Conservation (phyloP, 2,329 filamentous ascomycete species). For the Phialemonium atrogriseum region DNA sequence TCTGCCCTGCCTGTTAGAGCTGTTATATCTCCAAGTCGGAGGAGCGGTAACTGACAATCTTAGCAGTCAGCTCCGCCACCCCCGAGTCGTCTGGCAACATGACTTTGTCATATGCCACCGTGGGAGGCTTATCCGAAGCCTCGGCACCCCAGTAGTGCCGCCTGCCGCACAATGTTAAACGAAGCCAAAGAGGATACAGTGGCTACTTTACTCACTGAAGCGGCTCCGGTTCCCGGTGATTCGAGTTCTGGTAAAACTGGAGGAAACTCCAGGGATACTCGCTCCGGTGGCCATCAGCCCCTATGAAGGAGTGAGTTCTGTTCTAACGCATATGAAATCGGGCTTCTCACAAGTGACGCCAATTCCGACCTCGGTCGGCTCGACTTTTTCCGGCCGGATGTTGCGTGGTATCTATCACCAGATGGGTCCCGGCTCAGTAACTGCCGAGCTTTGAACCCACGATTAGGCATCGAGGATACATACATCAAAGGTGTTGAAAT, state of each 20-base stretch:
- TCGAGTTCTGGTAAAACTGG: slow-evolving; percentile 30
- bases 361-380: slow-evolving; percentile 26
- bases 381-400: slow-evolving; percentile 26
- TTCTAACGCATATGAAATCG: slow-evolving; percentile 3
- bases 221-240: slow-evolving; percentile 25
- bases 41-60: slow-evolving; percentile 43
- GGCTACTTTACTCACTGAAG: slow-evolving; percentile 12
- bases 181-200: neutral
- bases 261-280: slow-evolving; percentile 59
- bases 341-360: slow-evolving; percentile 39
- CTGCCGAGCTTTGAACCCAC: no score
- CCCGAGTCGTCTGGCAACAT: slow-evolving; percentile 41
- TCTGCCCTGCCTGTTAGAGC: slow-evolving; percentile 38
- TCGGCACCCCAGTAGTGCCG: slow-evolving; percentile 20
- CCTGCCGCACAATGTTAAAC: slow-evolving; percentile 5
- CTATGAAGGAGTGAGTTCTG: no score
- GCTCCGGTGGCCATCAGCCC: slow-evolving; percentile 61
- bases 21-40: neutral
- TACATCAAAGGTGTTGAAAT: slow-evolving; percentile 60
- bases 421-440: neutral
- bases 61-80: slow-evolving; percentile 53
- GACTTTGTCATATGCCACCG: slow-evolving; percentile 50
- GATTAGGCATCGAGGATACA: slow-evolving; percentile 12
- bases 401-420: slow-evolving; percentile 34
- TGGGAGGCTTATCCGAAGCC: slow-evolving; percentile 41